Evolutionary conservation across 2,329 filamentous ascomycete species (phyloP), one percentile per base, ranked within the genome.

Genomic region (Aspergillus japonicus): DNA sequence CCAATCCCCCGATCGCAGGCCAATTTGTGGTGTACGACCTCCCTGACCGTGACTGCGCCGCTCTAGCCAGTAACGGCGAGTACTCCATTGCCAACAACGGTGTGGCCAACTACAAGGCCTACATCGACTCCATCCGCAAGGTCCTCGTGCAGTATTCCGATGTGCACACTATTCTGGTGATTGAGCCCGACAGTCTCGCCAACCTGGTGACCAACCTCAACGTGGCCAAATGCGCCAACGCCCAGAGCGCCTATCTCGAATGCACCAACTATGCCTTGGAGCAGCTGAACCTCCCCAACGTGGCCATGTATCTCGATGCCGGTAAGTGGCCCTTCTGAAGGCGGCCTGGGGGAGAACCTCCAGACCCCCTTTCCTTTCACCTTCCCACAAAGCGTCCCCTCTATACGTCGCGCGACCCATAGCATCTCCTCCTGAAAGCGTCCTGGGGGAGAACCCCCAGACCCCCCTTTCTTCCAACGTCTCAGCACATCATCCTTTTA

Each of bases 231-330:
- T 88, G 86, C 73, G 73, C 82, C 55, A 75, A 81, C 62, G 83
- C 83, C 23, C 78, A 82, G 29, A 64, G 76, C 4, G 82, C 81
- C 47, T 88, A 88, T 76, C 79, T 81, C 64, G 80, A 82, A 26
- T 78, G 83, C 61, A 79, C 82, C 35, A 78, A 81, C 39, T 87
- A 87, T 68, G 85, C 85, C 1, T 69, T 87, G 53, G 76, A 78
- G 63, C 77, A 78, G 50, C 77, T 88, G 64, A 85, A 87, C 73
- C 77, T 87, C 31, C 75, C 80, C 61, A 88, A 88, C 69, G 85
- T 88, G 26, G 77, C 83, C 63, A 85, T 85, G 83, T 88, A 88
- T 71, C 71, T 88, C 21, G 86, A 88, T 65, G 85, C 84, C 8
- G 85, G 84, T 59, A 65, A 35, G 65, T 2, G 19, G 33, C 12